Evolutionary conservation across 2,329 filamentous ascomycete genomes (phyloP).

Genomic region (Botryotinia convoluta): DNA sequence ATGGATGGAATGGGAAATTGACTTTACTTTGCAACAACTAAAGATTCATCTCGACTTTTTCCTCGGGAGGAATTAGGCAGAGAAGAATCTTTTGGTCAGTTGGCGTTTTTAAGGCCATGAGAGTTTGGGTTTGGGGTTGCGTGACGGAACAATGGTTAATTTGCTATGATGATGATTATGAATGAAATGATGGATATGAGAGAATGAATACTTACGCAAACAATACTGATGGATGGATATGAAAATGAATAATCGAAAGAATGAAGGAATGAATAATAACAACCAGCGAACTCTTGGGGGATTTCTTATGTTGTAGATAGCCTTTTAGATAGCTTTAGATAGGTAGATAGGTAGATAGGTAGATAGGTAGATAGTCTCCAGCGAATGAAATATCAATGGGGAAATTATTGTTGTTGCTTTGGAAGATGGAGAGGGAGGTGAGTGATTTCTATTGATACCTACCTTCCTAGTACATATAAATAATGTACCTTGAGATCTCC

Average conservation of each 20-base stretch:
- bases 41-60: not conserved
- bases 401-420: not conserved
- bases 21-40: not conserved
- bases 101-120: not conserved
- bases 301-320: not conserved
- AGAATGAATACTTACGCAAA: not conserved
- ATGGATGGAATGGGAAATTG: not conserved
- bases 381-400: not conserved
- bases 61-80: not conserved
- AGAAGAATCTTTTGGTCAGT: not conserved
- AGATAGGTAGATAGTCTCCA: constrained; percentile 5
- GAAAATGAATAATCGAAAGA: not conserved
- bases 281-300: not conserved
- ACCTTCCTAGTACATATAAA: no score
- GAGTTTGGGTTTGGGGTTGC: no score
- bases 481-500: no score
- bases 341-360: not conserved
- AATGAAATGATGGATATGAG: not conserved
- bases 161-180: not conserved
- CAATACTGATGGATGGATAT: not conserved
- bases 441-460: no score
- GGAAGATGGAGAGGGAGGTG: not conserved
- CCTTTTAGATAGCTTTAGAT: not conserved
- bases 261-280: not conserved
- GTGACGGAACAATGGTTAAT: not conserved